Percentiles rank a stretch among this genome's conserved stretches.
These are phyloP conservation scores for Irpex rosettiformis DNA, from an alignment of 1,284 basidiomycete species.

Conservation along the genomic window DNA sequence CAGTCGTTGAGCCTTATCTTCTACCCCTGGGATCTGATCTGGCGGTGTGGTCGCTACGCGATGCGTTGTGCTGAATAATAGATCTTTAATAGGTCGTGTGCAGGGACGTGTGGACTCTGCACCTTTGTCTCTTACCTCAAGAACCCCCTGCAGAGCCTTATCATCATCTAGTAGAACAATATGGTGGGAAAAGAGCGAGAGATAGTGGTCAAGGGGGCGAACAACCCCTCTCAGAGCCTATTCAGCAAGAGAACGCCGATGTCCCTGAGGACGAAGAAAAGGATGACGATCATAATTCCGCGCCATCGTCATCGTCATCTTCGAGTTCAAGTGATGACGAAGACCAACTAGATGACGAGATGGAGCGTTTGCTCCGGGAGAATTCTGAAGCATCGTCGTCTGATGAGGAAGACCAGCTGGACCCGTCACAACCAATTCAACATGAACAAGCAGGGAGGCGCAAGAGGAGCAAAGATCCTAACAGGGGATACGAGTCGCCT, in stretches of 20 bases:
- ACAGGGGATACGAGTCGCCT: constrained; percentile 45
- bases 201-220: background rate
- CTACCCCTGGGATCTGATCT: background rate
- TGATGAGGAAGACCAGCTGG: constrained; percentile 27
- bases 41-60: background rate
- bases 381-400: constrained; percentile 16
- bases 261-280: background rate
- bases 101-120: constrained; percentile 78
- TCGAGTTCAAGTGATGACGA: background rate
- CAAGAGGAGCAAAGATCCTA: constrained; percentile 25
- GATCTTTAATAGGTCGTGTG: constrained; percentile 55
- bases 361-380: constrained; percentile 13
- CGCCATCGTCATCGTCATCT: background rate
- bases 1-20: background rate
- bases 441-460: constrained; percentile 42
- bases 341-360: constrained; percentile 7
- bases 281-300: constrained; percentile 13
- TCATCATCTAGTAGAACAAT: constrained; percentile 37
- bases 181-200: constrained; percentile 11
- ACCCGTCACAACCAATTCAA: constrained; percentile 44
- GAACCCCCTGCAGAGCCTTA: constrained; percentile 62
- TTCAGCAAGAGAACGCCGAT: background rate
- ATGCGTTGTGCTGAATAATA: background rate
- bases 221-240: background rate
- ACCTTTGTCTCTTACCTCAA: constrained; percentile 61